These are phyloP conservation scores for Cordyceps fumosorosea DNA, from an alignment of 2,329 filamentous ascomycete species.

Conservation along the genomic window DNA sequence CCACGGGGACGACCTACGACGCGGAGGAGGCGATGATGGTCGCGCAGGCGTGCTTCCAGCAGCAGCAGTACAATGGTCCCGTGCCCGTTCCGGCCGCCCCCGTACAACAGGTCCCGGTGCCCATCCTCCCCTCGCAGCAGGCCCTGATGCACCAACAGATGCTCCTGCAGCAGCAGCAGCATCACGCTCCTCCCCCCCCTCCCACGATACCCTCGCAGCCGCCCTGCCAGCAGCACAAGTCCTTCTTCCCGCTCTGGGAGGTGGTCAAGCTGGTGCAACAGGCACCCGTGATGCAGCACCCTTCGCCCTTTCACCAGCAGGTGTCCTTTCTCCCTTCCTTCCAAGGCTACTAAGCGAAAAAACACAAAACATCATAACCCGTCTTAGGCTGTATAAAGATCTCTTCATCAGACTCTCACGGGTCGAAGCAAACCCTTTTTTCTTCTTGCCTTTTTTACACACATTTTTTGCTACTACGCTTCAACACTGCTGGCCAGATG, in stretches of 20 bases:
- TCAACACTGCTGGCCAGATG: constrained; percentile 8
- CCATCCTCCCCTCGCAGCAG: constrained; percentile 17
- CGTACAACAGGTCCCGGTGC: constrained; percentile 3
- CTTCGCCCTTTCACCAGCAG: constrained; percentile 46
- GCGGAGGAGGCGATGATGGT: constrained; percentile 31
- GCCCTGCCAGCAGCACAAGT: constrained; percentile 39
- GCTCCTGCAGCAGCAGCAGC: constrained; percentile 24
- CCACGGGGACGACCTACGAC: constrained; percentile 39
- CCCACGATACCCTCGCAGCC: constrained; percentile 32
- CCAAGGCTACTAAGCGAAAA: constrained; percentile 40
- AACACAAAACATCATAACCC: neutral
- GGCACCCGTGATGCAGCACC: constrained; percentile 40
- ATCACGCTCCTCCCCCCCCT: constrained; percentile 19
- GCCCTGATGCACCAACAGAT: constrained; percentile 23
- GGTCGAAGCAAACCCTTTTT: neutral
- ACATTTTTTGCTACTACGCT: neutral
- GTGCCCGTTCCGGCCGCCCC: constrained; percentile 20
- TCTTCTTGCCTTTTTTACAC: neutral
- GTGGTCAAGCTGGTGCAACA: constrained; percentile 47
- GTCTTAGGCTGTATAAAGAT: constrained; percentile 7
- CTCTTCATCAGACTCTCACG: constrained; percentile 1
- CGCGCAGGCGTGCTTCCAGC: constrained; percentile 29
- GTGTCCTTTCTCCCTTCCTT: constrained; percentile 45
- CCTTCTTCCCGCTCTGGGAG: constrained; percentile 45
- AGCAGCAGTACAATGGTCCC: constrained; percentile 38